Evolutionary conservation across 202 grass and related monocot genomes (phyloP).

Genomic region (Musa balbisiana): DNA sequence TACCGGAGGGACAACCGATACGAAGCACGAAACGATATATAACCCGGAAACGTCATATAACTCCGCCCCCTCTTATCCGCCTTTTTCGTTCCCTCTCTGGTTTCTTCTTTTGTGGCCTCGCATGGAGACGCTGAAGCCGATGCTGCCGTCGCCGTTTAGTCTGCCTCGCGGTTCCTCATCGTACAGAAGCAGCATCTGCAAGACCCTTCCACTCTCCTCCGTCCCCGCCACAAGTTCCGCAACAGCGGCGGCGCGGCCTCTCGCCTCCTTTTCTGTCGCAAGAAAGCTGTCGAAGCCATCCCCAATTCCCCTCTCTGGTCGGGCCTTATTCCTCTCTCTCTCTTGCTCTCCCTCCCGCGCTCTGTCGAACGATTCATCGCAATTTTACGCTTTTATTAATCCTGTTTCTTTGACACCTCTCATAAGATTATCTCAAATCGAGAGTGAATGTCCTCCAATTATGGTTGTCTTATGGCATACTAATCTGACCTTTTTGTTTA

Average conservation of each 20-base stretch:
- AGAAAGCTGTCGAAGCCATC: background rate
- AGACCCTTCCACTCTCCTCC: background rate
- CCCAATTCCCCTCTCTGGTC: background rate
- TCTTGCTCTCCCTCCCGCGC: no score
- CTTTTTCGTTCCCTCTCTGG: background rate
- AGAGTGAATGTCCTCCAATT: background rate
- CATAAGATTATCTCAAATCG: background rate
- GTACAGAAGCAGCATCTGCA: background rate
- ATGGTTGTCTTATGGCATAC: background rate
- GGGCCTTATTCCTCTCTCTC: background rate
- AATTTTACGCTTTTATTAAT: background rate
- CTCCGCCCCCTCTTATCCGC: no score
- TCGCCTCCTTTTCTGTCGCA: background rate
- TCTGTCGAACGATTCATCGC: background rate
- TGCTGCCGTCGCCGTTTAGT: background rate
- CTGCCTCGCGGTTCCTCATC: background rate
- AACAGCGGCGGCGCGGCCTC: background rate
- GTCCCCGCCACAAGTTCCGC: background rate
- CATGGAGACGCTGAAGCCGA: constrained; percentile 1
- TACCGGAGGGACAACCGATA: background rate
- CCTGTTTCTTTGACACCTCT: background rate
- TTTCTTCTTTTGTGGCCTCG: background rate
- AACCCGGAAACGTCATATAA: background rate
- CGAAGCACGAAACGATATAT: background rate
- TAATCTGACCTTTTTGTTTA: background rate